Conservation (phyloP, 2,329 filamentous ascomycete species). For the Ophiocordyceps polyrhachis-furcata region DNA sequence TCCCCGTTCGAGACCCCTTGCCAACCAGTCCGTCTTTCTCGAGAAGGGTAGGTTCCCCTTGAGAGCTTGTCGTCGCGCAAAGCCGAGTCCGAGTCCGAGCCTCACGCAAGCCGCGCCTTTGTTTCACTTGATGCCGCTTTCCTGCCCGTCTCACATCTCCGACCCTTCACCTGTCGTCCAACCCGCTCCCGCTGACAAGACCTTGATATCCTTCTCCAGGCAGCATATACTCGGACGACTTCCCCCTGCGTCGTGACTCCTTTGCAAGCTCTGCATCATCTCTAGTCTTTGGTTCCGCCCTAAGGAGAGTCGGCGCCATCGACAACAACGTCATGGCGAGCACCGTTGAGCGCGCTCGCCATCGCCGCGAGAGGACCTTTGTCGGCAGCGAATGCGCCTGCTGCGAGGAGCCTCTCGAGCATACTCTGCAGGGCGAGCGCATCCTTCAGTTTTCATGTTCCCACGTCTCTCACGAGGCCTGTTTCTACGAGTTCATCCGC, state of each 20-base stretch:
- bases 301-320: constrained; percentile 17
- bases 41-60: constrained; percentile 19
- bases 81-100: constrained; percentile 2
- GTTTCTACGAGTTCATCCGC: constrained; percentile 96
- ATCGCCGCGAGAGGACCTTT: constrained; percentile 80
- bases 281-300: constrained; percentile 9
- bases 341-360: constrained; percentile 51
- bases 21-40: constrained; percentile 16
- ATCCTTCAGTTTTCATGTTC: constrained; percentile 90
- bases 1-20: constrained; percentile 9
- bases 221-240: constrained; percentile 5
- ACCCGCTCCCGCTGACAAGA: not conserved
- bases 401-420: constrained; percentile 90
- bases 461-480: constrained; percentile 96
- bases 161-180: not conserved
- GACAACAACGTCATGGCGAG: constrained; percentile 25
- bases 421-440: constrained; percentile 82
- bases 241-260: constrained; percentile 12
- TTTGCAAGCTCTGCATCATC: constrained; percentile 16
- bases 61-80: not conserved
- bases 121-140: not conserved
- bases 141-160: constrained; percentile 1
- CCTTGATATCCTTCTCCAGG: not conserved
- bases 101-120: constrained; percentile 2
- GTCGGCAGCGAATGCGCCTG: constrained; percentile 89